Base-by-base conservation (phyloP, 2,329 filamentous ascomycete species). In the Biscogniauxia sp. region DNA sequence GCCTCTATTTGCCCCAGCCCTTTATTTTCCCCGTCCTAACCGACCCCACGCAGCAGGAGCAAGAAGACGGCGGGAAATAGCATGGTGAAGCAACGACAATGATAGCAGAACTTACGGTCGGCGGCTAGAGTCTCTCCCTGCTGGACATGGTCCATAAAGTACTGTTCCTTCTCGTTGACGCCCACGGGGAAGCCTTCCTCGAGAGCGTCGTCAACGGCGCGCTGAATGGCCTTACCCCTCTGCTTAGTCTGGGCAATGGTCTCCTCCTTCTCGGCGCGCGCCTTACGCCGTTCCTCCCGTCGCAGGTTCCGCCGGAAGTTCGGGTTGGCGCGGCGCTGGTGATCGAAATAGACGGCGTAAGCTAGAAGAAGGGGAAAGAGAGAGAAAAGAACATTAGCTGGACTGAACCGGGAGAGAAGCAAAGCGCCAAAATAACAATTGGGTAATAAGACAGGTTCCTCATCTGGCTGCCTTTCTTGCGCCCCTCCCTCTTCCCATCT, bases 71-170 rank as follows among this genome's bases (percentile, higher is more conserved):
- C 20, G 3, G 53, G 37, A n/a, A 45, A 17, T 5, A 45, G 5
- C 6, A n/a, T 15, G 11, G 2, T 45, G 7, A 45, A 45, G 37
- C 13, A 20, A 56, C 51, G 41, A 7, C 28, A 32, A 7, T 32
- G 28, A 2, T 7, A 32, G 45, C 49, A 58, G 53, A 59, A 79
- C 86, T 76, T 85, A 95, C 93, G 91, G 77, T 96, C 90, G 71
- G 87, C 82, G 74, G 89, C 91, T 74, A 97, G 83, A 58, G 84
- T 79, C 83, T 99, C 95, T 74, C 95, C 95, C 74, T 87, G 83
- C 70, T 93, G 91, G 66, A 99, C 93, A 79, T 97, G 92, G 75
- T 92, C 88, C 87, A 98, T 96, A 80, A 99, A 99, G 82, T 92
- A 99, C 63, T 88, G 86, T 82, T 99, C 95, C 76, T 92, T 93